Conservation (phyloP, 805 yeast species). For the Sugiyamaella smithiae region DNA sequence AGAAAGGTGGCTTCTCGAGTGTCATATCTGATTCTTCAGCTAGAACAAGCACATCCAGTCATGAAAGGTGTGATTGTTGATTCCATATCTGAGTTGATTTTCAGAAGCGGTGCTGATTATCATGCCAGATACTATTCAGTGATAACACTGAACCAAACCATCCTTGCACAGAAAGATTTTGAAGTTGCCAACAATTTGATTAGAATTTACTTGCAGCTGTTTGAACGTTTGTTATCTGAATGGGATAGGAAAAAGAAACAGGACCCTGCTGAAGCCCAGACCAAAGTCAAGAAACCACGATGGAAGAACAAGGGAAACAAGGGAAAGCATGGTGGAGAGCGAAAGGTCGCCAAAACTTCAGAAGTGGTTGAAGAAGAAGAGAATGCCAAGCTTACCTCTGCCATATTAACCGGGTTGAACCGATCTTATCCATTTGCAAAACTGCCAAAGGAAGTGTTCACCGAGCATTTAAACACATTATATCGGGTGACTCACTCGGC, state of each 20-base stretch:
- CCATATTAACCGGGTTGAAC: constrained; percentile 89
- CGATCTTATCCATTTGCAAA: constrained; percentile 93
- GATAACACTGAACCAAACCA: constrained; percentile 88
- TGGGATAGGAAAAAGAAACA: constrained; percentile 49
- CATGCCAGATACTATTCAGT: constrained; percentile 87
- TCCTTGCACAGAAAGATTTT: constrained; percentile 71
- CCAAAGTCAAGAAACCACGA: constrained; percentile 54
- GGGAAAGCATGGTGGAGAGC: constrained; percentile 67
- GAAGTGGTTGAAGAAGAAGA: constrained; percentile 57
- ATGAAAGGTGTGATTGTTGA: constrained; percentile 84
- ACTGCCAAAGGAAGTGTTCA: constrained; percentile 60
- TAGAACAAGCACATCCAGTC: constrained; percentile 91
- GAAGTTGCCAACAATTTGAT: constrained; percentile 81
- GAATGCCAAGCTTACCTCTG: constrained; percentile 80
- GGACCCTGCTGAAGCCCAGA: constrained; percentile 35
- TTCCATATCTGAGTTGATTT: constrained; percentile 74
- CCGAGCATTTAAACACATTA: constrained; percentile 75
- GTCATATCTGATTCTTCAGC: constrained; percentile 71
- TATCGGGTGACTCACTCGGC: constrained; percentile 91
- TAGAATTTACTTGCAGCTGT: constrained; percentile 79
- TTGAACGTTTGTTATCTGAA: constrained; percentile 76
- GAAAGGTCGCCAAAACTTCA: constrained; percentile 29
- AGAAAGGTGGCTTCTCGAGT: constrained; percentile 87
- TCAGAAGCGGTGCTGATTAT: constrained; percentile 70
- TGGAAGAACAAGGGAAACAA: constrained; percentile 78